Conservation (phyloP, 768 basidiomycete species). For the Suillus alpinus region DNA sequence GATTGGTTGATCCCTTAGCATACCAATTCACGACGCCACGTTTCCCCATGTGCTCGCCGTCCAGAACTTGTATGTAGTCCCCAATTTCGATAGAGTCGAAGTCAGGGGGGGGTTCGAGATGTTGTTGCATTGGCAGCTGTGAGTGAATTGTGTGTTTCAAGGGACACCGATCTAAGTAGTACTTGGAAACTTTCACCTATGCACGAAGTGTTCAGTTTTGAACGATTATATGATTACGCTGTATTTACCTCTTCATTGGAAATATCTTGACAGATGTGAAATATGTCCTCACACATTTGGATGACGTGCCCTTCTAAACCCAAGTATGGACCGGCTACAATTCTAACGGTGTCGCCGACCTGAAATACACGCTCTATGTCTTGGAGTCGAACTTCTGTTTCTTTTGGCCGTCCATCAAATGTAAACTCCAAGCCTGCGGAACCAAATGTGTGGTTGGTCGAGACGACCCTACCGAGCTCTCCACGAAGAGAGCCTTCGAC, state of each 20-base stretch:
- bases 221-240: too few species aligned
- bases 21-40: neutral
- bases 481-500: neutral
- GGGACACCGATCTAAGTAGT: neutral
- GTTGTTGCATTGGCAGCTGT: neutral
- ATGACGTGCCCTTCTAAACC: neutral
- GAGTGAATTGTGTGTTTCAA: neutral
- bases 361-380: neutral
- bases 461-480: neutral
- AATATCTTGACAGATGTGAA: neutral
- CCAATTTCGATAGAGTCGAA: neutral
- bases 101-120: neutral
- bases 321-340: neutral
- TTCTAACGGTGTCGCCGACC: neutral
- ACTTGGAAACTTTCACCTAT: neutral
- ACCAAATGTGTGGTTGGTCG: neutral
- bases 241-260: neutral
- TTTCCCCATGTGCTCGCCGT: neutral
- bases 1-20: neutral
- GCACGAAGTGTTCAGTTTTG: too few species aligned
- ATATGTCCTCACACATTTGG: neutral
- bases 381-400: neutral
- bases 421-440: neutral
- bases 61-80: neutral
- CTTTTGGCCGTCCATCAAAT: neutral